Evolutionary conservation across 2,329 filamentous ascomycete species (phyloP), one percentile per base, ranked within the genome.

Genomic region (Colletotrichum incanum): DNA sequence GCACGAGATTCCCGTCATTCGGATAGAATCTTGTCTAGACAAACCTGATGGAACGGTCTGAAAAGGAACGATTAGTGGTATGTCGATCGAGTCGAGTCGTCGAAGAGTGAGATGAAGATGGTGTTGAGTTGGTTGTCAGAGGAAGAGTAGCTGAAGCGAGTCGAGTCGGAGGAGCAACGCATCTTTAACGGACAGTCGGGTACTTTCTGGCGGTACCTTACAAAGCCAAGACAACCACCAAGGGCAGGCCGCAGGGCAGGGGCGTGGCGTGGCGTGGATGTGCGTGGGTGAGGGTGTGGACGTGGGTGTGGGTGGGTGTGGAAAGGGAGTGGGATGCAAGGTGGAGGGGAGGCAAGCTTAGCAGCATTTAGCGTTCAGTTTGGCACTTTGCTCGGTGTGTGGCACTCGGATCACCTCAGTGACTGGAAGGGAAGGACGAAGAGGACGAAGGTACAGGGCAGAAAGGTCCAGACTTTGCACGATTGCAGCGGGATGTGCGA

Each of bases 121-220:
- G 37, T 37, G 50, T 26, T 41, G 58, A 54, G 45, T 58, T 60
- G 47, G 26, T 41, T 60, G 43, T 60, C 9, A 20, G 45, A 65
- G 39, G 5, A 34, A 12, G 39, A 72, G 39, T 14, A 37, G 26
- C n/a, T 11, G 65, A 67, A 5, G 23, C 1, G 49, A 47, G 18
- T 28, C 14, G 54, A 69, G 59, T 70, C 45, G 70, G 65, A 72
- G 65, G 70, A 72, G 54, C 60, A 72, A 72, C 65, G 70, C 70
- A 65, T 72, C 70, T 72, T 70, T 72, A 72, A 70, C 65, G 47
- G 45, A 34, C 59, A 11, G 65, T 56, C 65, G 65, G 70, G 39
- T 31, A 72, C 59, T 65, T 72, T 65, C 45, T 54, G 39, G 54
- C 43, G 39, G 69, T 72, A 60, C 65, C 65, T 72, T 41, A 54